phyloP scores from a whole-genome alignment of 202 grass and related monocot species.

The Alloteropsis angusta region DNA sequence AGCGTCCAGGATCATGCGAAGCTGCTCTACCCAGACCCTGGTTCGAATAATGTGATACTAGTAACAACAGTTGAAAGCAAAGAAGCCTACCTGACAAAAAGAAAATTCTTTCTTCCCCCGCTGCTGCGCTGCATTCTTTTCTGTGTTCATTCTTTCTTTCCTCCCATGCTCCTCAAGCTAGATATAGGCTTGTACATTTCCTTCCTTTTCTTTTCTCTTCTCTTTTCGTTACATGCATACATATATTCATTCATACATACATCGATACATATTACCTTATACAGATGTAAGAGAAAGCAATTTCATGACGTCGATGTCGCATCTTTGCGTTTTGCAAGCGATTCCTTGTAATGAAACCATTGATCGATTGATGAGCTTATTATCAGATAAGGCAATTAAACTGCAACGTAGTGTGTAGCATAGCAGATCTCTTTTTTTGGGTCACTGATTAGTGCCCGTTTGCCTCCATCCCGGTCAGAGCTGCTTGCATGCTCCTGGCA shows the following conservation, averaged over 20 bases:
- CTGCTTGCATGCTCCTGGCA: no score
- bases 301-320: not conserved
- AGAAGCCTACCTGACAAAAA: constrained; percentile 40
- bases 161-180: constrained; percentile 30
- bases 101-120: constrained; percentile 17
- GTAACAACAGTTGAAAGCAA: constrained; percentile 43
- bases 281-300: constrained; percentile 13
- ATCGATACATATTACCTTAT: constrained; percentile 3
- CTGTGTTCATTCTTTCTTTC: constrained; percentile 2
- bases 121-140: constrained; percentile 28
- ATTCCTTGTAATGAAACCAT: not conserved
- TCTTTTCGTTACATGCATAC: constrained; percentile 5
- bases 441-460: not conserved
- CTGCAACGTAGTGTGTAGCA: not conserved
- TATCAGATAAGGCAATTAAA: not conserved
- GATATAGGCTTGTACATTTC: constrained; percentile 45
- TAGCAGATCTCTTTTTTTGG: not conserved
- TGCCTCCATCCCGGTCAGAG: no score
- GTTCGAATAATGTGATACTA: constrained; percentile 39
- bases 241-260: not conserved
- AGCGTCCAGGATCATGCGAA: constrained; percentile 50
- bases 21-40: constrained; percentile 40
- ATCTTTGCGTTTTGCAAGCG: not conserved
- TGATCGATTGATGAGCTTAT: not conserved
- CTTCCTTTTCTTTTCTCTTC: not conserved